Conservation (phyloP, 495 filamentous ascomycete genomes). For the Xylaria bambusicola region DNA sequence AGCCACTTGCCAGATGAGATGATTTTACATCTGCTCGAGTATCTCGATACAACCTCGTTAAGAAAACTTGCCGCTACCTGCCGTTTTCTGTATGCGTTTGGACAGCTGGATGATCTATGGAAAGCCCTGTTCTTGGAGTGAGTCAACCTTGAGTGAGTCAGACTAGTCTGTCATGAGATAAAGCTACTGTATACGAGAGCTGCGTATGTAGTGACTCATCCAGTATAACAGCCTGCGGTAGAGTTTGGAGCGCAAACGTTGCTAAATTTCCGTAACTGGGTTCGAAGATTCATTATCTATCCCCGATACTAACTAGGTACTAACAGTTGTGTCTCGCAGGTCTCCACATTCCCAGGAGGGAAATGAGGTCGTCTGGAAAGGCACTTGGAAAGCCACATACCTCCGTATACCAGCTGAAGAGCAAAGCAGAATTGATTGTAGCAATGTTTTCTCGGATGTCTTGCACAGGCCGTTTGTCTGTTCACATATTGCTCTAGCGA, state of each 20-base stretch:
- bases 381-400: conserved; percentile 84
- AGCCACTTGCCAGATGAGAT: conserved; percentile 76
- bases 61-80: conserved; percentile 76
- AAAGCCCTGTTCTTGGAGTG: conserved; percentile 84
- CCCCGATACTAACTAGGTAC: too few species aligned
- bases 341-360: conserved; percentile 11
- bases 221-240: too few species aligned
- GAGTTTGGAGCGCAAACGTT: too few species aligned
- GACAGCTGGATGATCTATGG: conserved; percentile 86
- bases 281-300: conserved; percentile 28
- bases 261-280: too few species aligned
- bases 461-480: conserved; percentile 92
- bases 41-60: conserved; percentile 64
- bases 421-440: conserved; percentile 62
- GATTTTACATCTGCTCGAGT: conserved; percentile 73
- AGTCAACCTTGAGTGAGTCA: conserved; percentile 40
- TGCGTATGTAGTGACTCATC: too few species aligned
- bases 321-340: conserved; percentile 23
- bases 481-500: conserved; percentile 67
- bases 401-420: conserved; percentile 59
- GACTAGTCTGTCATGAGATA: too few species aligned
- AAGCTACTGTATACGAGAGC: too few species aligned
- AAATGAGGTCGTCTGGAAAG: conserved; percentile 65
- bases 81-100: conserved; percentile 86
- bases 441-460: conserved; percentile 84